Conservation (phyloP, 179 eudicot species). For the Amaranthus tricolor region DNA sequence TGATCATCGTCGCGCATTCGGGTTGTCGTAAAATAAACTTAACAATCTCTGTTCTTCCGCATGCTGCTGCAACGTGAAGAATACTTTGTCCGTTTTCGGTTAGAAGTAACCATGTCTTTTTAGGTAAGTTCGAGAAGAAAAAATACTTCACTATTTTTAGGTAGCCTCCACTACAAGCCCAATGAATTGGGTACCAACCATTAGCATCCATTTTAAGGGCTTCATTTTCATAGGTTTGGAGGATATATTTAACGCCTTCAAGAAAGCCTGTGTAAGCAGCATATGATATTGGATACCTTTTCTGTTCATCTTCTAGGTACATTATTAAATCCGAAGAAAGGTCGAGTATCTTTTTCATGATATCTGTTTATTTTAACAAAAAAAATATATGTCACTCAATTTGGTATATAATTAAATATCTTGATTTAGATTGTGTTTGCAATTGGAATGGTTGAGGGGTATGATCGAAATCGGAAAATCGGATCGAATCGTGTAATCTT, state of each 20-base stretch:
- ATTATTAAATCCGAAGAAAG: not conserved
- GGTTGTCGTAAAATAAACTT: conserved; percentile 7
- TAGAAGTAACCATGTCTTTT: conserved; percentile 1
- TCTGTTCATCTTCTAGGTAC: conserved; percentile 7
- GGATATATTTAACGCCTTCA: conserved; percentile 24
- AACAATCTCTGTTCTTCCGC: conserved; percentile 24
- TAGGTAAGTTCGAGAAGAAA: not conserved
- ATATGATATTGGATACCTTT: conserved; percentile 26
- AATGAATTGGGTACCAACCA: conserved; percentile 31
- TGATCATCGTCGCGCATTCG: conserved; percentile 15
- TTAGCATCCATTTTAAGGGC: conserved; percentile 22
- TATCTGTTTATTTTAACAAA: conserved; percentile 15
- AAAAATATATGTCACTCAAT: not conserved
- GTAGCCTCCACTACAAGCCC: conserved; percentile 30
- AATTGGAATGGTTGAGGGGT: too few relatives aligned
- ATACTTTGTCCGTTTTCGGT: conserved; percentile 28
- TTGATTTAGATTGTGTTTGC: too few relatives aligned
- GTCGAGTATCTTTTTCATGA: not conserved
- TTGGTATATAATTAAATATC: too few relatives aligned
- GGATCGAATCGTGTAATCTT: too few relatives aligned
- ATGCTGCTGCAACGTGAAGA: conserved; percentile 33
- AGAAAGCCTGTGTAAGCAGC: conserved; percentile 33
- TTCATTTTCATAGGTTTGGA: not conserved
- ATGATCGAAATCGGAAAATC: too few relatives aligned
- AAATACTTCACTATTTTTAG: conserved; percentile 15